Evolutionary conservation across 345 rosid species (phyloP), one percentile per base, ranked within the genome.

Genomic region (Cardiospermum halicacabum): DNA sequence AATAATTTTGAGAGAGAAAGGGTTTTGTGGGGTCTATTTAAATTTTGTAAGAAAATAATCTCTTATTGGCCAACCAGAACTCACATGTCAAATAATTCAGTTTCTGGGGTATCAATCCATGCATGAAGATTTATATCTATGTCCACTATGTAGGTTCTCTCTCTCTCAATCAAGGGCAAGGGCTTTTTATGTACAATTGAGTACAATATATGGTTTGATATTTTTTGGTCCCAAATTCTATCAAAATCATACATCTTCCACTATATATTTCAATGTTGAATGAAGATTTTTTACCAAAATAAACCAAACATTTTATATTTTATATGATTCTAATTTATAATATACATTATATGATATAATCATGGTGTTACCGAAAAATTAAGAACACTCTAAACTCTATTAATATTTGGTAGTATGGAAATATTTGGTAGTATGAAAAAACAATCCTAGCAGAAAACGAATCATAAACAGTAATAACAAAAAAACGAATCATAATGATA

Each of bases 11-110:
- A 43, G 18, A 53, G 4, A 58, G 42, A 15, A 32, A 2, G n/a
- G n/a, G n/a, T n/a, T 71, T 54, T 45, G 60, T 21, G 57, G 84
- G 72, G 32, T 22, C 71, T 21, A 26, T 36, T 34, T 22, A 16
- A 26, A 10, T 11, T 24, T n/a, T 40, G 3, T 6, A 26, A 45
- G 22, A 45, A 45, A 36, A 51, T 21, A 58, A 55, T 11, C 34
- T 63, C 69, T 62, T 47, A 56, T 69, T 63, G 68, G 64, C 63
- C 75, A 65, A 72, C 74, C 59, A 53, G 3, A 57, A 36, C 56
- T 69, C 48, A 19, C 65, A 48, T 5, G 19, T 55, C 45, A 6
- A 58, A 36, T 43, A 31, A 62, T 58, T 47, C 63, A 51, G 19
- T 40, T 45, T 4, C n/a, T 18, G 12, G 22, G 24, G 11, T 47